These are phyloP conservation scores for Paraphaeosphaeria minitans DNA, from an alignment of 2,329 filamentous ascomycete genomes.

Conservation along the genomic window DNA sequence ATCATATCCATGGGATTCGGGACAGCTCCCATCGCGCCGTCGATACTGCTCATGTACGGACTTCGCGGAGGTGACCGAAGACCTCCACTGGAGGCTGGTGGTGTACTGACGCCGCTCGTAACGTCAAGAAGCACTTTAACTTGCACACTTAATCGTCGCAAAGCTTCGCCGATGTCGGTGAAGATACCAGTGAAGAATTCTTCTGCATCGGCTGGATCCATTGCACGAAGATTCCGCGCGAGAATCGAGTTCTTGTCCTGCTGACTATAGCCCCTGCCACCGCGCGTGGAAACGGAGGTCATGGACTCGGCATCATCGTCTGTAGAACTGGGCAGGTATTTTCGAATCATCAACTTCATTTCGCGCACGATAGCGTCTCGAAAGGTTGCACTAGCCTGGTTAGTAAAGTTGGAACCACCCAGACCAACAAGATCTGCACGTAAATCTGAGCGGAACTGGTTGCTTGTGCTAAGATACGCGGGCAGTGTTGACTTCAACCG, in stretches of 20 bases:
- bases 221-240: constrained; percentile 81
- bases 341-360: constrained; percentile 81
- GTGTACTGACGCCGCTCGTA: constrained; percentile 71
- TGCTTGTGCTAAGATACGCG: constrained; percentile 75
- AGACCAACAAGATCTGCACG: constrained; percentile 75
- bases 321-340: constrained; percentile 85
- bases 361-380: constrained; percentile 84
- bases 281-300: constrained; percentile 80
- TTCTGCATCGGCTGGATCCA: constrained; percentile 85
- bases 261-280: constrained; percentile 68
- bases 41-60: constrained; percentile 49
- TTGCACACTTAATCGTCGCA: constrained; percentile 84
- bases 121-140: constrained; percentile 95
- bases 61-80: constrained; percentile 56
- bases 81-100: constrained; percentile 45
- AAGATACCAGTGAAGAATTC: constrained; percentile 82
- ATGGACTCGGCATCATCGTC: constrained; percentile 94
- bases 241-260: constrained; percentile 90
- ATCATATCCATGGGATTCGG: constrained; percentile 23
- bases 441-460: constrained; percentile 72
- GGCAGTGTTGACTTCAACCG: constrained; percentile 73
- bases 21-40: constrained; percentile 45
- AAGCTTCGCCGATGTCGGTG: constrained; percentile 81
- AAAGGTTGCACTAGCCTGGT: constrained; percentile 80
- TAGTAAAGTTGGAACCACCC: constrained; percentile 79